Conservation (phyloP, 805 yeast species). For the Yamadazyma laniorum region DNA sequence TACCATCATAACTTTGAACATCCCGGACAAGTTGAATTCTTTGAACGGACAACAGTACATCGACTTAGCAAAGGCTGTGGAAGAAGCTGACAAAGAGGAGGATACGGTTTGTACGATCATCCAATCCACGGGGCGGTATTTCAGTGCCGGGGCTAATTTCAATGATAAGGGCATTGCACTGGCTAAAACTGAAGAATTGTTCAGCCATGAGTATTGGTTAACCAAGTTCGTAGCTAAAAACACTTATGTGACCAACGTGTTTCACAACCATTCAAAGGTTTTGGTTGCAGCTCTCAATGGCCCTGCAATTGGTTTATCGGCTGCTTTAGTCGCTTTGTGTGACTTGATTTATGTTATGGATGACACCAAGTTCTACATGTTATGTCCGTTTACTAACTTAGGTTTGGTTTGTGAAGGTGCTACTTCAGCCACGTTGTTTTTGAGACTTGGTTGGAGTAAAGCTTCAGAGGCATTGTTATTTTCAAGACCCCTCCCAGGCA, state of each 20-base stretch:
- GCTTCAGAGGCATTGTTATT: constrained; percentile 73
- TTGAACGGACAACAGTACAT: constrained; percentile 63
- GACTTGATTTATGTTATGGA: constrained; percentile 73
- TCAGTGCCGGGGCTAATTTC: constrained; percentile 83
- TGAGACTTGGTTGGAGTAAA: constrained; percentile 68
- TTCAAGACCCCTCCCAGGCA: constrained; percentile 61
- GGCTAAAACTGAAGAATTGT: constrained; percentile 27
- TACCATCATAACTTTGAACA: constrained; percentile 63
- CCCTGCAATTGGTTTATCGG: constrained; percentile 77
- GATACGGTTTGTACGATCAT: constrained; percentile 63
- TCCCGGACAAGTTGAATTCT: constrained; percentile 64
- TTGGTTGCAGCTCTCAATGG: constrained; percentile 78
- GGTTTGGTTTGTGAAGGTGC: constrained; percentile 86
- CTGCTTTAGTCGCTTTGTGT: constrained; percentile 71
- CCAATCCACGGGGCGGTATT: constrained; percentile 69
- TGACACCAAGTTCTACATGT: constrained; percentile 53
- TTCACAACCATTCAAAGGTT: constrained; percentile 69
- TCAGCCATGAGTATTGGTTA: constrained; percentile 48
- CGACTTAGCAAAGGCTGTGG: constrained; percentile 55
- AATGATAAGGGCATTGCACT: constrained; percentile 33
- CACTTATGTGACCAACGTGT: constrained; percentile 61
- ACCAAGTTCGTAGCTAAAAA: constrained; percentile 67
- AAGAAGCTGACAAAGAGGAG: constrained; percentile 61
- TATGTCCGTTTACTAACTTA: constrained; percentile 76
- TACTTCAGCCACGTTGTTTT: constrained; percentile 62